Conservation (phyloP, 2,329 filamentous ascomycete genomes). For the Amesomyces nigricolor region DNA sequence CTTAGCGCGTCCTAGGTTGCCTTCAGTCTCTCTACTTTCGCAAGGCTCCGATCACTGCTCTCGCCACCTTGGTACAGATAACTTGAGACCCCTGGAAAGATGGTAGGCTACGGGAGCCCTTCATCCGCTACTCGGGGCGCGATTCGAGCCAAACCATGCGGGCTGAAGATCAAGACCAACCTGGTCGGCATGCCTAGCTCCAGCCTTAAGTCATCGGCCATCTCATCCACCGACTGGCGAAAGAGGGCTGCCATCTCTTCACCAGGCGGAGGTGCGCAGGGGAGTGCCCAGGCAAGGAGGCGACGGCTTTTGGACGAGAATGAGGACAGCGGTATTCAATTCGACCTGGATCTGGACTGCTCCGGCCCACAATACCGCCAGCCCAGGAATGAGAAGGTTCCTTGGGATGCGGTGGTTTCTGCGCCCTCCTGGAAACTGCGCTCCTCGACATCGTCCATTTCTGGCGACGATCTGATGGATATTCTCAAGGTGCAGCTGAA, state of each 20-base stretch:
- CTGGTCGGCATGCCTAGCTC: background rate
- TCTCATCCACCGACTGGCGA: slow-evolving; percentile 24
- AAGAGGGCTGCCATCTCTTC: slow-evolving; percentile 11
- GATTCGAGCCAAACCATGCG: slow-evolving; percentile 9
- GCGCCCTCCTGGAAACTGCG: slow-evolving; percentile 12
- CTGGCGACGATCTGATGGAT: slow-evolving; percentile 9
- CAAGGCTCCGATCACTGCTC: too few relatives aligned
- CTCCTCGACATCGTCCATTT: slow-evolving; percentile 1
- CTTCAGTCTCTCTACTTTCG: too few relatives aligned
- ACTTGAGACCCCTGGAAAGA: background rate
- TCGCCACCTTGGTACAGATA: background rate
- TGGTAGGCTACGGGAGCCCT: slow-evolving; percentile 12
- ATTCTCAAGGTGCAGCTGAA: slow-evolving; percentile 17
- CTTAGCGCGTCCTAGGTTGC: too few relatives aligned
- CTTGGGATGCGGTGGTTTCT: slow-evolving; percentile 21
- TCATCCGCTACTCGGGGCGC: background rate
- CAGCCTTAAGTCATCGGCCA: slow-evolving; percentile 15
- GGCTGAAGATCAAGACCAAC: slow-evolving; percentile 16
- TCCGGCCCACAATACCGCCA: slow-evolving; percentile 7
- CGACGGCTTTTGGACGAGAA: background rate
- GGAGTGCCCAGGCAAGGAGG: background rate
- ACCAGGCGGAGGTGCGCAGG: background rate
- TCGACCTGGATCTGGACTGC: slow-evolving; percentile 6
- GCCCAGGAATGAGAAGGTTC: slow-evolving; percentile 7
- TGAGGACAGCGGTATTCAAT: background rate